phyloP scores from a whole-genome alignment of 495 filamentous ascomycete genomes.

The Neurospora terricola region DNA sequence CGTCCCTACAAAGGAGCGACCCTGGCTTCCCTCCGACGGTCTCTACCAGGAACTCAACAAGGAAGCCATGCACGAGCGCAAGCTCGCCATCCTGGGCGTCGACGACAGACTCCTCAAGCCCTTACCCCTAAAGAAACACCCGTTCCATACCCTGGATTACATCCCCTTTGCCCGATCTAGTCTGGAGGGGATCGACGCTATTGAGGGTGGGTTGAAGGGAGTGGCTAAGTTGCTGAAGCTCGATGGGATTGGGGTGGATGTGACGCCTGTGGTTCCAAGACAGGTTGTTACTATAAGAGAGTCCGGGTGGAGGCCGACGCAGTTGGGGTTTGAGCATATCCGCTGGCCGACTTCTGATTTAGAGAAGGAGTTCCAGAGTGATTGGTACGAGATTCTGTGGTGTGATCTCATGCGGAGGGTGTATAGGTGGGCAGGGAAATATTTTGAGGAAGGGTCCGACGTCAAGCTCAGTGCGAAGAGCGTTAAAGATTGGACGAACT shows the following conservation, averaged over 20 bases:
- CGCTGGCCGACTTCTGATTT: too few relatives aligned
- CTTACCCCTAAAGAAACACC: neutral
- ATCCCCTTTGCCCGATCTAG: neutral
- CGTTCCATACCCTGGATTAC: neutral
- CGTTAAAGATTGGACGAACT: neutral
- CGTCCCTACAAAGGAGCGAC: neutral
- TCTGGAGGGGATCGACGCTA: neutral
- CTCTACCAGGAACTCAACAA: neutral
- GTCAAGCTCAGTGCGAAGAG: neutral
- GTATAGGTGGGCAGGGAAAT: neutral
- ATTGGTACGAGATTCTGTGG: constrained; percentile 15
- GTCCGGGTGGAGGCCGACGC: constrained; percentile 8
- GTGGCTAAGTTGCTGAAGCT: neutral
- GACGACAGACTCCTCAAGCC: neutral
- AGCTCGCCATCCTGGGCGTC: neutral
- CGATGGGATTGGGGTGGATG: neutral
- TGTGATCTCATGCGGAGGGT: constrained; percentile 5
- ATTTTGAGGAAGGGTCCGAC: constrained; percentile 2
- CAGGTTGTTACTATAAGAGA: neutral
- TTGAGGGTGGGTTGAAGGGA: neutral
- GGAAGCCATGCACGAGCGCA: neutral
- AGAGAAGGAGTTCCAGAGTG: constrained; percentile 1
- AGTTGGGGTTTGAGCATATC: constrained; percentile 1
- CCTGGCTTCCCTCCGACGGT: neutral
- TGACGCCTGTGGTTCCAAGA: neutral